phyloP scores from a whole-genome alignment of 1,284 basidiomycete species.

The Puccinia coronata region DNA sequence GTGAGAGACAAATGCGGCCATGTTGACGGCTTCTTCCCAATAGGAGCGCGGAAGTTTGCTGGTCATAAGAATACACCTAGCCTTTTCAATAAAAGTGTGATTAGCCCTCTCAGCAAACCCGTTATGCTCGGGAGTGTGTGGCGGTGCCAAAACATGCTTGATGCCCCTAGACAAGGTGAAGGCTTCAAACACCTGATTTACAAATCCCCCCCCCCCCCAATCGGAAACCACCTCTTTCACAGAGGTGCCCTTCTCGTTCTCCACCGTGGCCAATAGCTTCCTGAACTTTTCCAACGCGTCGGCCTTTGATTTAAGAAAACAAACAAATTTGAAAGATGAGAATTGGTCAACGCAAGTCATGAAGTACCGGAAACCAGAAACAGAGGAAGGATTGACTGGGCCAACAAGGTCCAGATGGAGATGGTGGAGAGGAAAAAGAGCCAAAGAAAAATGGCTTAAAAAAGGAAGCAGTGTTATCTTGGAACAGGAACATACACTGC shows the following conservation, averaged over 20 bases:
- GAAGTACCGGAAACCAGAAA: slow-evolving; percentile 20
- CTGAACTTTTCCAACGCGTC: not conserved
- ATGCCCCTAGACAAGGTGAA: slow-evolving; percentile 57
- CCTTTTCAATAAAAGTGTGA: slow-evolving; percentile 55
- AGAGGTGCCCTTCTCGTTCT: not conserved
- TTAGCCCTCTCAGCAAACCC: slow-evolving; percentile 56
- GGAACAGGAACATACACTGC: not conserved
- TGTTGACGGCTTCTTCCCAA: slow-evolving; percentile 58
- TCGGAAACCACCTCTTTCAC: slow-evolving; percentile 52
- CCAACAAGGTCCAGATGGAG: slow-evolving; percentile 27
- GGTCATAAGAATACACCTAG: slow-evolving; percentile 55
- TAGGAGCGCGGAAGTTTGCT: slow-evolving; percentile 55
- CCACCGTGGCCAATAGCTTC: not conserved
- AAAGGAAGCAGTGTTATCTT: not conserved
- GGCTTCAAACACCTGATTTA: slow-evolving; percentile 52
- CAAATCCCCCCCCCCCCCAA: slow-evolving; percentile 58
- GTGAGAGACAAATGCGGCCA: slow-evolving; percentile 59
- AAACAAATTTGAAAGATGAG: slow-evolving; percentile 17
- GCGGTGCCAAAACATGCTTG: slow-evolving; percentile 56
- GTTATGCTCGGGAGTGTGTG: slow-evolving; percentile 59
- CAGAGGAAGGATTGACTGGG: not conserved
- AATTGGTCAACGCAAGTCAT: slow-evolving; percentile 11
- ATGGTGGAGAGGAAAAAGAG: not conserved
- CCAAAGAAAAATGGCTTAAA: not conserved
- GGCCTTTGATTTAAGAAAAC: not conserved